Base-by-base conservation (phyloP, 345 rosid species). In the Hirschfeldia incana region DNA sequence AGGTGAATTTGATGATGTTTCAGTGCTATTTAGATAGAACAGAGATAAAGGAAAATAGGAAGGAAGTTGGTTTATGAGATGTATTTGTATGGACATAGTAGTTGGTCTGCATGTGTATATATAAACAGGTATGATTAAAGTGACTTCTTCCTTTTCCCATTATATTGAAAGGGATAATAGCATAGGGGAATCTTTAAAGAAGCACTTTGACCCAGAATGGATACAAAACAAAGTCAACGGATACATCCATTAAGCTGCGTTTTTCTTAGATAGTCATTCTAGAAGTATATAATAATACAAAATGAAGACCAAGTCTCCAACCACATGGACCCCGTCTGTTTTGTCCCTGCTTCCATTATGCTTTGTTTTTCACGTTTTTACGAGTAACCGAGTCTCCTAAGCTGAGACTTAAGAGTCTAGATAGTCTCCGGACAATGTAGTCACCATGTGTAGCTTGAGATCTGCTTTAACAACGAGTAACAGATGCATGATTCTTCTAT, bases 171-270 rank as follows among this genome's bases (percentile, higher is more conserved):
- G 69, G 65, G 73, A 80, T 75, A 70, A 26, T 65, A 65, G 65
- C 34, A 32, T 63, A 70, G 80, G 27, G 77, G 83, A 80, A 80
- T 76, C 73, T 76, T 65, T 80, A 76, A 75, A 69, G 80, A 58
- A 76, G 39, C 73, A 71, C 73, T 65, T 80, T 80, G 83, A 80
- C 83, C 9, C 65, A 70, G 71, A 49, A 59, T 64, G 9, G 65
- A 76, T 33, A 79, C 78, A 73, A 67, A 80, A 33, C 61, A 29
- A 44, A 80, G 83, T 80, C 83, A 80, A 70, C 46, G 49, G 17
- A 70, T 46, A 80, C 69, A 70, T 78, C 53, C 51, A 80, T 76
- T 63, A 55, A 69, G 67, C 75, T 74, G 8, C 66, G 21, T n/a
- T 29, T 58, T 68, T 42, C 30, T 64, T 15, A 49, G 27, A 33